phyloP scores from a whole-genome alignment of 2,329 filamentous ascomycete genomes.

The Leptodontidium sp. region DNA sequence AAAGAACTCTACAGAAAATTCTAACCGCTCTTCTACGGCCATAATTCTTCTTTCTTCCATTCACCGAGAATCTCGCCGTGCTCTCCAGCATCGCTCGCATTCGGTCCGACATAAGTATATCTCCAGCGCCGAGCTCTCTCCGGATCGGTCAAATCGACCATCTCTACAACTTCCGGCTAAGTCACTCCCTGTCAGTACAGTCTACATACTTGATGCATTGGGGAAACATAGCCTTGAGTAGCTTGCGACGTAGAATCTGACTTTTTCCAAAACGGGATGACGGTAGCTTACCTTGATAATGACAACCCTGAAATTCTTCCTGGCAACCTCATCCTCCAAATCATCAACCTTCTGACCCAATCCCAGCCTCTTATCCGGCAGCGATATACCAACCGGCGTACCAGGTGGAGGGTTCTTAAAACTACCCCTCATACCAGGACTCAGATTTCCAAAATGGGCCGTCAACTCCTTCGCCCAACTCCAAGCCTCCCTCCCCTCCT shows the following conservation, averaged over 20 bases:
- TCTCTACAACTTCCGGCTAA: slow-evolving; percentile 70
- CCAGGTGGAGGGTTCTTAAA: slow-evolving; percentile 76
- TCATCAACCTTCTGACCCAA: slow-evolving; percentile 69
- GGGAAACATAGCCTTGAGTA: neutral
- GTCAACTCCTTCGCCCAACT: slow-evolving; percentile 82
- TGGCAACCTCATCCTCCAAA: slow-evolving; percentile 68
- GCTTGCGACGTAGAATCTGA: too few relatives aligned
- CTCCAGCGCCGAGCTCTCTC: slow-evolving; percentile 62
- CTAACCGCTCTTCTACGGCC: slow-evolving; percentile 38
- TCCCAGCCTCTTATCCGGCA: slow-evolving; percentile 52
- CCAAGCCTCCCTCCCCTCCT: slow-evolving; percentile 54
- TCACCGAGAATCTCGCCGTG: slow-evolving; percentile 60
- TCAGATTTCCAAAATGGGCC: slow-evolving; percentile 89
- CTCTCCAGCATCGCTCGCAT: slow-evolving; percentile 45
- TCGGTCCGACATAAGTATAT: slow-evolving; percentile 62
- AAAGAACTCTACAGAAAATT: neutral
- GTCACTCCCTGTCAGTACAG: neutral
- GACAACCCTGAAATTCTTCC: slow-evolving; percentile 79
- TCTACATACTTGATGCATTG: neutral
- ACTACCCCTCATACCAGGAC: slow-evolving; percentile 78
- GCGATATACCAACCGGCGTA: slow-evolving; percentile 60
- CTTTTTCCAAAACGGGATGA: neutral
- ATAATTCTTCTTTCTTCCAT: slow-evolving; percentile 55
- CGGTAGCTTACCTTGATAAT: slow-evolving; percentile 67
- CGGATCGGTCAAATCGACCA: slow-evolving; percentile 67